A percentile compares a stretch with the other conserved stretches of the same genome.
Evolutionary conservation across 116 monocot genomes (phyloP).

Genomic region (Posidonia oceanica): DNA sequence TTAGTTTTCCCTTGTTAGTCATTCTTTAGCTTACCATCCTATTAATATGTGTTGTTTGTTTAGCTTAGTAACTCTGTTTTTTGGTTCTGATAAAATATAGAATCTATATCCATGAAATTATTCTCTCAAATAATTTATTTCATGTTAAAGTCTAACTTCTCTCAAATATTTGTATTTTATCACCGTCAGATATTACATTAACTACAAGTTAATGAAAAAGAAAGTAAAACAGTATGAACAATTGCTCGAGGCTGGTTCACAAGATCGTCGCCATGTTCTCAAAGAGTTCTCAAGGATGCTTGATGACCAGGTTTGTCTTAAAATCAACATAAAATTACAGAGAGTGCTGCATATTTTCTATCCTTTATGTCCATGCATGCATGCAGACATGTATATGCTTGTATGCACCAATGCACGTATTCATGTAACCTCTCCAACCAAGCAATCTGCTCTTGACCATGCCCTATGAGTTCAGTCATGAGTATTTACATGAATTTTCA

Average conservation of each 20-base stretch:
- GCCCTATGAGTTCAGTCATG: no score
- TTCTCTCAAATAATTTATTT: not conserved
- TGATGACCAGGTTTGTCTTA: constrained; percentile 21
- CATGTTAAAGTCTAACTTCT: not conserved
- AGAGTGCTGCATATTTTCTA: not conserved
- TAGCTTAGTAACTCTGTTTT: no score
- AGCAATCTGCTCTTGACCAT: no score
- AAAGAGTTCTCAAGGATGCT: constrained; percentile 26
- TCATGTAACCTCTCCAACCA: no score
- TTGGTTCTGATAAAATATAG: no score
- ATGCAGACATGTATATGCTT: no score
- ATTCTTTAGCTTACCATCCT: no score
- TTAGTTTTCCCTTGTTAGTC: no score
- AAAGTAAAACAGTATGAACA: constrained; percentile 22
- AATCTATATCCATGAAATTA: not conserved
- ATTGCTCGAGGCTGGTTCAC: constrained; percentile 4
- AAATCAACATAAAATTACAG: not conserved
- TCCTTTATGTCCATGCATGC: not conserved
- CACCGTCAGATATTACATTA: constrained; percentile 17
- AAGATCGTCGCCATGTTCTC: constrained; percentile 21
- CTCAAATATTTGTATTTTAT: not conserved
- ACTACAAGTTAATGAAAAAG: constrained; percentile 30
- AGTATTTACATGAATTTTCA: no score
- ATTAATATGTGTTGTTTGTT: no score
- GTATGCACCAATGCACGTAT: no score